These are phyloP conservation scores for Friedmanniomyces endolithicus DNA, from an alignment of 495 filamentous ascomycete species.

Conservation along the genomic window DNA sequence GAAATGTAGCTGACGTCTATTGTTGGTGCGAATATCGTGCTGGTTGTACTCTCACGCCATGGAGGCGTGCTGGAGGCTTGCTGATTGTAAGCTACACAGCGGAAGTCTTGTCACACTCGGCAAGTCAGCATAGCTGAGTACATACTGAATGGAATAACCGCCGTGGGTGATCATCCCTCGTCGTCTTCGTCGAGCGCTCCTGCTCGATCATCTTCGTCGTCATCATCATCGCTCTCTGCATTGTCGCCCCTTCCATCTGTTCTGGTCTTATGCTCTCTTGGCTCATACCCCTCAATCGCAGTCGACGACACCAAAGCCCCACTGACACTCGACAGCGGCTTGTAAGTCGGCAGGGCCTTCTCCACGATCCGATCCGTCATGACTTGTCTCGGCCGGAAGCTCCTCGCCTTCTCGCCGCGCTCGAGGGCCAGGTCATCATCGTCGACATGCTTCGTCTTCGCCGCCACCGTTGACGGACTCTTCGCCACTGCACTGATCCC, in stretches of 20 bases:
- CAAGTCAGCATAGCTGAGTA: no score
- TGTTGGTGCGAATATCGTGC: no score
- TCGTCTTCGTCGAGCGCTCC: no score
- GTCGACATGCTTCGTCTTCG: constrained; percentile 4
- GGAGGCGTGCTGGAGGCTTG: no score
- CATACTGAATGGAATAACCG: no score
- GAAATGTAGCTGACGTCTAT: no score
- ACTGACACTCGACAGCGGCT: not conserved
- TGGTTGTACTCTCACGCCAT: no score
- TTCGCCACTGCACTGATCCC: no score
- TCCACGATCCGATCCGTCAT: constrained; percentile 39
- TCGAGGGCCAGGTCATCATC: constrained; percentile 38
- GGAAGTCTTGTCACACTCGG: no score
- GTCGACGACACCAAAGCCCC: not conserved
- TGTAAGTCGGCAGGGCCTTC: constrained; percentile 23
- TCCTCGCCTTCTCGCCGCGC: constrained; percentile 35
- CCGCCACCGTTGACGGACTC: not conserved
- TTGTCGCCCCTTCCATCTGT: not conserved
- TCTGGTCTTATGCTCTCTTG: not conserved
- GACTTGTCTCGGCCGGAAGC: constrained; percentile 18
- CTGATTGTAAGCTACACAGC: no score
- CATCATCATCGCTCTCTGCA: constrained; percentile 5
- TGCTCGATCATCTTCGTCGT: constrained; percentile 1
- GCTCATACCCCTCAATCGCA: constrained; percentile 16
- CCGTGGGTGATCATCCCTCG: no score